phyloP scores from a whole-genome alignment of 352 stramenopile species.

The Saprolegnia diclina region DNA sequence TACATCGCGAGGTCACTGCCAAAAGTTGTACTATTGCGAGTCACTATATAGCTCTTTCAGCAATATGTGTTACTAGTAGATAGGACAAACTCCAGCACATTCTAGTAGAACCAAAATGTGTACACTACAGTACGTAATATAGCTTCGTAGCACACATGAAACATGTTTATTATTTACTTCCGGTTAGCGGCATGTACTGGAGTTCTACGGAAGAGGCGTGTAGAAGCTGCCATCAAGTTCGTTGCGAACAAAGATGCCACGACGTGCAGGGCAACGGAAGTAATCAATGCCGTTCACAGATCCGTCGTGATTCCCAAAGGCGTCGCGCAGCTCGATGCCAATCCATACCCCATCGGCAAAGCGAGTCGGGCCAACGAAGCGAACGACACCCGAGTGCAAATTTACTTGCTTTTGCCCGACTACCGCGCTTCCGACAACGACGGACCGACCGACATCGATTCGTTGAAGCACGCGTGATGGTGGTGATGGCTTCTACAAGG shows the following conservation, averaged over 20 bases:
- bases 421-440: not conserved
- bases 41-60: too few species aligned
- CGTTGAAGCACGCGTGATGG: not conserved
- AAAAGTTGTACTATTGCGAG: too few species aligned
- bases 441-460: not conserved
- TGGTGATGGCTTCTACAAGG: not conserved
- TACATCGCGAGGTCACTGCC: too few species aligned
- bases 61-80: too few species aligned
- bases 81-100: too few species aligned
- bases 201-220: not conserved
- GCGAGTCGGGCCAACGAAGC: conserved; percentile 55
- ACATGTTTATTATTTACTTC: too few species aligned
- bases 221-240: conserved; percentile 36
- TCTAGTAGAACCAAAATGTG: too few species aligned
- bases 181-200: too few species aligned
- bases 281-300: conserved; percentile 51
- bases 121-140: too few species aligned
- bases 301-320: conserved; percentile 61
- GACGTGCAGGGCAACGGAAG: conserved; percentile 47
- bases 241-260: conserved; percentile 69
- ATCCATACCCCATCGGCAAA: conserved; percentile 66
- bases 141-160: too few species aligned
- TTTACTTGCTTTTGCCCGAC: not conserved
- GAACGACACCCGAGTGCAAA: conserved; percentile 41
- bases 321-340: conserved; percentile 56